Percentiles rank a stretch among this genome's conserved stretches.
These are phyloP conservation scores for Russula brevipes DNA, from an alignment of 768 basidiomycete species.

Conservation along the genomic window DNA sequence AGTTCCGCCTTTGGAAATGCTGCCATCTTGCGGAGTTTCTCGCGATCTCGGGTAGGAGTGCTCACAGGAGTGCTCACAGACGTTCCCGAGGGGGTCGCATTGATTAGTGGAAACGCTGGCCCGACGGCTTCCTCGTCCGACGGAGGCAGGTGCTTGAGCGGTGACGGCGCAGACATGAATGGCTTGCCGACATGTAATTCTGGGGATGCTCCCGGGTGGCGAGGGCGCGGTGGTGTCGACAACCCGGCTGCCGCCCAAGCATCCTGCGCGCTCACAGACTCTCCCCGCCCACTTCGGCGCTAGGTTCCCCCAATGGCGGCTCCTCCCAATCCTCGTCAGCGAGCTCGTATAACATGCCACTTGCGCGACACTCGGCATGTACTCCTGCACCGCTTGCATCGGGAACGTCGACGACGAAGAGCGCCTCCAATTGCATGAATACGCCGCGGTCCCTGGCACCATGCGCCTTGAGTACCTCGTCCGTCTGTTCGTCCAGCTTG, in stretches of 20 bases:
- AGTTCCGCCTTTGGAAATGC: slow-evolving; percentile 27
- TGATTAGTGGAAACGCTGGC: not conserved
- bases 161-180: slow-evolving; percentile 32
- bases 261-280: slow-evolving; percentile 25
- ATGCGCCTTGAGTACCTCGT: slow-evolving; percentile 24
- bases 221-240: slow-evolving; percentile 5
- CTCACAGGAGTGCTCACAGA: slow-evolving; percentile 24
- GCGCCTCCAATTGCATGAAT: slow-evolving; percentile 63
- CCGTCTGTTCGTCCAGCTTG: slow-evolving; percentile 17
- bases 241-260: slow-evolving; percentile 13
- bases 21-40: not conserved
- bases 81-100: not conserved
- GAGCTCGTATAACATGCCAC: slow-evolving; percentile 73
- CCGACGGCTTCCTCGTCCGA: slow-evolving; percentile 31
- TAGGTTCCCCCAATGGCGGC: slow-evolving; percentile 7
- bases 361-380: slow-evolving; percentile 57
- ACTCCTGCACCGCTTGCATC: slow-evolving; percentile 37
- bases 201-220: slow-evolving; percentile 7
- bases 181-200: slow-evolving; percentile 25
- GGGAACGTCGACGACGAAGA: slow-evolving; percentile 56
- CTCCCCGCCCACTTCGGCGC: slow-evolving; percentile 31
- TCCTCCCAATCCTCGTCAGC: slow-evolving; percentile 69
- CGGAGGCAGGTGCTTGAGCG: slow-evolving; percentile 31
- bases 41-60: not conserved
- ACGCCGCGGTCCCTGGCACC: slow-evolving; percentile 59